Evolutionary conservation across 352 stramenopile species (phyloP).

Genomic region (Sclerospora graminicola): DNA sequence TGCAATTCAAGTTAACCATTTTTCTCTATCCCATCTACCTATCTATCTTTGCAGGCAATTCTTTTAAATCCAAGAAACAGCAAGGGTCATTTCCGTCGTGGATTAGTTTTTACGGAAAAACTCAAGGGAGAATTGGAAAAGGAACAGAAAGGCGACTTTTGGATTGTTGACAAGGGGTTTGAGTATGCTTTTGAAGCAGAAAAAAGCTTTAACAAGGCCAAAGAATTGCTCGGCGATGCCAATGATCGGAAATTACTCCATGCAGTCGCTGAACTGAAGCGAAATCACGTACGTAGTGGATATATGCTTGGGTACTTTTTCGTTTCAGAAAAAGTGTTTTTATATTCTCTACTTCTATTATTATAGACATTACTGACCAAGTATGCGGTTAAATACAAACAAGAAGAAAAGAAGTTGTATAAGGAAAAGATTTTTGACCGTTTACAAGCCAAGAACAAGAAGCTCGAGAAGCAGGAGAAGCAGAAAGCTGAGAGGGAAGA

Average conservation of each 20-base stretch:
- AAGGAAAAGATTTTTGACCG: slow-evolving; percentile 85
- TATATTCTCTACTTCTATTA: too few relatives aligned
- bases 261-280: slow-evolving; percentile 57
- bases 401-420: slow-evolving; percentile 83
- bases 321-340: too few relatives aligned
- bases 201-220: slow-evolving; percentile 56
- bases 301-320: too few relatives aligned
- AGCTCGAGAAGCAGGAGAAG: slow-evolving; percentile 56
- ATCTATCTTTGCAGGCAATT: slow-evolving; percentile 36
- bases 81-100: slow-evolving; percentile 75
- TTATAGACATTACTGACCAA: slow-evolving; percentile 37
- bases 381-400: slow-evolving; percentile 64
- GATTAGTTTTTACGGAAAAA: slow-evolving; percentile 73
- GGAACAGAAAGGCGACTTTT: slow-evolving; percentile 73
- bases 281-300: slow-evolving; percentile 34
- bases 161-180: slow-evolving; percentile 80
- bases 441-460: slow-evolving; percentile 75
- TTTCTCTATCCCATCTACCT: neutral
- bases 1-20: neutral
- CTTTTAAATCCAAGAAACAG: slow-evolving; percentile 41
- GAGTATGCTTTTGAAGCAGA: slow-evolving; percentile 62
- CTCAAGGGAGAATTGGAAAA: slow-evolving; percentile 73
- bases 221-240: slow-evolving; percentile 26
- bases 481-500: slow-evolving; percentile 51
- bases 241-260: slow-evolving; percentile 46